Percentiles rank a stretch among this genome's conserved stretches.
These are phyloP conservation scores for Trypanosoma lewisi DNA, from an alignment of 208 protist species.

Conservation along the genomic window DNA sequence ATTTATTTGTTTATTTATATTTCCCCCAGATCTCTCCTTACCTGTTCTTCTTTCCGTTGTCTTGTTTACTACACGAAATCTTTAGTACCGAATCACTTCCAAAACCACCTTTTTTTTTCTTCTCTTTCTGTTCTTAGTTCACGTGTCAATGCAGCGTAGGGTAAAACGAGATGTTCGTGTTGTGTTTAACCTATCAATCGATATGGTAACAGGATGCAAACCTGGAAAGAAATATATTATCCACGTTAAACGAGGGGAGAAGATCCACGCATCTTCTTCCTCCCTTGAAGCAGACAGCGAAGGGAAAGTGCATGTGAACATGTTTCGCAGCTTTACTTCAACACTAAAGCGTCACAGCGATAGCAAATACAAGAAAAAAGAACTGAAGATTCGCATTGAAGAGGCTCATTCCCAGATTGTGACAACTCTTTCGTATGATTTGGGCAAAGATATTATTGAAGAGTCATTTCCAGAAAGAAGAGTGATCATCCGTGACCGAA, in stretches of 20 bases:
- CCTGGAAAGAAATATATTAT: conserved; percentile 12
- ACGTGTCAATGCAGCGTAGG: conserved; percentile 15
- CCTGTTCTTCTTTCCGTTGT: too few relatives aligned
- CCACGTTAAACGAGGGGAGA: conserved; percentile 20
- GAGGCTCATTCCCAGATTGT: not conserved
- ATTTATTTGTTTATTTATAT: too few relatives aligned
- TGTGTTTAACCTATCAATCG: conserved; percentile 20
- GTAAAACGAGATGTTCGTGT: conserved; percentile 20
- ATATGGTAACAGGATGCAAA: conserved; percentile 26
- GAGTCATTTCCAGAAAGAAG: conserved; percentile 17
- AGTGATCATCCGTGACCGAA: conserved; percentile 4
- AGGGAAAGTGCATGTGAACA: conserved; percentile 1
- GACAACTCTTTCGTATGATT: conserved; percentile 9
- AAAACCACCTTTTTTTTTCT: too few relatives aligned
- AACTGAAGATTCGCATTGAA: conserved; percentile 18
- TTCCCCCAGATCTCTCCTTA: too few relatives aligned
- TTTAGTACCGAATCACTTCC: too few relatives aligned
- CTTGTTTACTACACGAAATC: too few relatives aligned
- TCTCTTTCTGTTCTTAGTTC: conserved; percentile 3
- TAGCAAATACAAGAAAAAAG: conserved; percentile 17
- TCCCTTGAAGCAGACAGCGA: conserved; percentile 3
- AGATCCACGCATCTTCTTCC: conserved; percentile 13
- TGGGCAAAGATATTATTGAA: conserved; percentile 15
- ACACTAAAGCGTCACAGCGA: conserved; percentile 12
- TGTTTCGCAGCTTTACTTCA: conserved; percentile 18